Conservation (phyloP, 2,329 filamentous ascomycete genomes). For the Juglanconis oblonga region DNA sequence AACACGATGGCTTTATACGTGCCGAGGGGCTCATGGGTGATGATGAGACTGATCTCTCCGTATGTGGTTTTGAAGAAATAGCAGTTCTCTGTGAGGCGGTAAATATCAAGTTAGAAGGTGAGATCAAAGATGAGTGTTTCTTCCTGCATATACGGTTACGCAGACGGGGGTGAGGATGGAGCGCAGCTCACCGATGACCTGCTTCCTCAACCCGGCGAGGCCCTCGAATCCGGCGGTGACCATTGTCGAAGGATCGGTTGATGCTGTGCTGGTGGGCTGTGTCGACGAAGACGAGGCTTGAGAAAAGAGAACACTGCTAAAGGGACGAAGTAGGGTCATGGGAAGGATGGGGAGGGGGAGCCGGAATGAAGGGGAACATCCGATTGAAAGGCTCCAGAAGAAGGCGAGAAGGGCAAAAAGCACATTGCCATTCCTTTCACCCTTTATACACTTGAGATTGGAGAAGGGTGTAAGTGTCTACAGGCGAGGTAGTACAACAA, state of each 20-base stretch:
- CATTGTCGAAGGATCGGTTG: not conserved
- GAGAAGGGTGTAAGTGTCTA: not conserved
- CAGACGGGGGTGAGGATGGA: not conserved
- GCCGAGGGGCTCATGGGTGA: conserved; percentile 25
- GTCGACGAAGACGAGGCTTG: not conserved
- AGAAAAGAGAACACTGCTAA: conserved; percentile 1
- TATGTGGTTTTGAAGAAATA: conserved; percentile 23
- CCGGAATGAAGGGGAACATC: not conserved
- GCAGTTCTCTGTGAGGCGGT: conserved; percentile 25
- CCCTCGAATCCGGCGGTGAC: conserved; percentile 1
- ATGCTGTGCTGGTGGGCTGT: not conserved
- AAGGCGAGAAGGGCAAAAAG: not conserved
- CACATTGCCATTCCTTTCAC: conserved; percentile 1
- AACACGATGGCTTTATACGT: conserved; percentile 26
- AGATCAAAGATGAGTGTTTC: not conserved
- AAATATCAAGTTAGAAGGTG: not conserved
- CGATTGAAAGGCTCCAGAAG: not conserved
- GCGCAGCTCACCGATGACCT: conserved; percentile 12
- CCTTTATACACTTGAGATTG: not conserved
- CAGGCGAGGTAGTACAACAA: not conserved
- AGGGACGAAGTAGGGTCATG: conserved; percentile 15
- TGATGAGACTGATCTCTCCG: conserved; percentile 22
- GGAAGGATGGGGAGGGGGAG: not conserved
- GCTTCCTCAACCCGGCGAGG: conserved; percentile 4
- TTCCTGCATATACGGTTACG: not conserved